Conservation (phyloP, 805 yeast species). For the Candida multigemmis region DNA sequence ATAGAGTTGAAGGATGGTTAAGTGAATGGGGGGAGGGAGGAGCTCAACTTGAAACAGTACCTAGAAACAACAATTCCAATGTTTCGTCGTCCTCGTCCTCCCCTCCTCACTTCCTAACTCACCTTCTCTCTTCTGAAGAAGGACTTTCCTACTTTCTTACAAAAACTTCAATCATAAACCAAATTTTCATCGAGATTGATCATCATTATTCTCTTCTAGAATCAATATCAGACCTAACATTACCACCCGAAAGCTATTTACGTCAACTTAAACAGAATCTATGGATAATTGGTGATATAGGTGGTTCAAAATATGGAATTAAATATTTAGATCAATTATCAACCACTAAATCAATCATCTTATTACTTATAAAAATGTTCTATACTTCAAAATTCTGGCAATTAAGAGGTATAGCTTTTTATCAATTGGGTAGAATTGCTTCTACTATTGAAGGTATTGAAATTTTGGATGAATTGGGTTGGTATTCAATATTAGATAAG, state of each 20-base stretch:
- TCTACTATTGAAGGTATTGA: slow-evolving; percentile 75
- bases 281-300: slow-evolving; percentile 85
- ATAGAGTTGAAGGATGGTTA: slow-evolving; percentile 35
- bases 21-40: slow-evolving; percentile 1
- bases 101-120: no score
- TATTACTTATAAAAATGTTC: slow-evolving; percentile 35
- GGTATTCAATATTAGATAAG: slow-evolving; percentile 34
- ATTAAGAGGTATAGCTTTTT: slow-evolving; percentile 69
- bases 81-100: no score
- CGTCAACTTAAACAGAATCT: slow-evolving; percentile 53
- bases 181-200: slow-evolving; percentile 4
- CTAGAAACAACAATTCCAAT: no score
- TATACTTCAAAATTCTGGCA: slow-evolving; percentile 36
- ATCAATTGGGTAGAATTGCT: slow-evolving; percentile 65
- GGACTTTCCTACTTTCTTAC: slow-evolving; percentile 61
- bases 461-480: slow-evolving; percentile 70
- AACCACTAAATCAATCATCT: slow-evolving; percentile 19
- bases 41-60: slow-evolving; percentile 61
- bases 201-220: not conserved
- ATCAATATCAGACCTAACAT: not conserved
- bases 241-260: not conserved
- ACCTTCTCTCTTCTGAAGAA: slow-evolving; percentile 72
- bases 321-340: slow-evolving; percentile 24
- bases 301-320: slow-evolving; percentile 64
- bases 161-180: slow-evolving; percentile 3